phyloP scores from a whole-genome alignment of 768 basidiomycete genomes.

The Kwoniella bestiolae region DNA sequence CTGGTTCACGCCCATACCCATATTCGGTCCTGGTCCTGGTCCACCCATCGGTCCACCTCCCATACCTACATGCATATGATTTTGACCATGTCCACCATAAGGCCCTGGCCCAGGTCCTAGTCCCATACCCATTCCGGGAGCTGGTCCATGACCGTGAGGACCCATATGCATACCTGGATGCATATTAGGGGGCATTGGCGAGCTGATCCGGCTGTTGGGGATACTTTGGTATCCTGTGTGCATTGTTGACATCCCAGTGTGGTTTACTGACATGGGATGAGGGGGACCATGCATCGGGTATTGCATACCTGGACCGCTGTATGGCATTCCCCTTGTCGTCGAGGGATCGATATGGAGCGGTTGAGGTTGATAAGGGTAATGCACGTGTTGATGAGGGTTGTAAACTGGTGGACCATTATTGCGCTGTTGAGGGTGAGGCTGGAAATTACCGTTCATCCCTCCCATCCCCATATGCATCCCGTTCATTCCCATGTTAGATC shows the following conservation, averaged over 20 bases:
- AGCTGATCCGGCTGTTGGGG: slow-evolving; percentile 23
- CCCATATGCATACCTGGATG: slow-evolving; percentile 34
- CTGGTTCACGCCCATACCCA: slow-evolving; percentile 43
- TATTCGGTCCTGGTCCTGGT: background rate
- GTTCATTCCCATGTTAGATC: slow-evolving; percentile 21
- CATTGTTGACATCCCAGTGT: slow-evolving; percentile 42
- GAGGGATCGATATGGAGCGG: slow-evolving; percentile 36
- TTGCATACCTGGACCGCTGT: slow-evolving; percentile 37
- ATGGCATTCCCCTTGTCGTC: slow-evolving; percentile 40
- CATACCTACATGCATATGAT: slow-evolving; percentile 40
- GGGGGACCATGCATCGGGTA: slow-evolving; percentile 34
- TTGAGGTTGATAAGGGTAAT: slow-evolving; percentile 49
- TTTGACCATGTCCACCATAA: slow-evolving; percentile 26
- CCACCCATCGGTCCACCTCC: slow-evolving; percentile 38
- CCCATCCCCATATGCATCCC: slow-evolving; percentile 29
- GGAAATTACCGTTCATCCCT: slow-evolving; percentile 27
- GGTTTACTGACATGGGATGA: slow-evolving; percentile 37
- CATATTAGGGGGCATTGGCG: slow-evolving; percentile 26
- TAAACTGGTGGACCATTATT: slow-evolving; percentile 31
- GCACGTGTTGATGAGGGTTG: slow-evolving; percentile 51
- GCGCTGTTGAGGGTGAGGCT: slow-evolving; percentile 28
- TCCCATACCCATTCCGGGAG: slow-evolving; percentile 17
- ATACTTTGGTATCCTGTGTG: slow-evolving; percentile 26
- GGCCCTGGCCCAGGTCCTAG: slow-evolving; percentile 20
- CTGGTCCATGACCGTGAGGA: slow-evolving; percentile 10